Evolutionary conservation across 371 early-diverging fungal genomes (phyloP), one percentile per base, ranked within the genome.

Genomic region (Encephalitozoon intestinalis): DNA sequence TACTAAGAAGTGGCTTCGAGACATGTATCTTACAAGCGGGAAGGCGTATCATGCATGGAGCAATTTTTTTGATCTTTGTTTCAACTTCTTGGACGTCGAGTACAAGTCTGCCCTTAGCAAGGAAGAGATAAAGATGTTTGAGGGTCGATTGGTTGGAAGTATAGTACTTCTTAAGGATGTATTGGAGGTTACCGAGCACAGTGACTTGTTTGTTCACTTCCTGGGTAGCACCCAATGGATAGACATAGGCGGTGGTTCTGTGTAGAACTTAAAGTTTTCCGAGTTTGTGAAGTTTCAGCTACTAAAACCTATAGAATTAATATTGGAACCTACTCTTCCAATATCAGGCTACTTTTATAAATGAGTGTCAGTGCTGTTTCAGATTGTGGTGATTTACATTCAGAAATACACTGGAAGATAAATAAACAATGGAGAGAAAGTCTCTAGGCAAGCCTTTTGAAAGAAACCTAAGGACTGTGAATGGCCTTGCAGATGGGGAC

Each of bases 401-500:
- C 6, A 50, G 31, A 50, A 31, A 50, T 46, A 30, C 23, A 26
- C 5, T 41, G 25, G 12, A 4, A 5, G n/a, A 15, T 66, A 66
- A 44, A 46, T 23, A 66, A 66, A 46, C 18, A 39, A 50, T 46
- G 44, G 50, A 30, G 41, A 30, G 44, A 18, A 18, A 21, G 2
- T 6, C 21, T 25, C 34, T 39, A 21, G 15, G 67, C 11, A 11
- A 18, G 41, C 23, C 49, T 1, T 9, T 18, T 6, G 49, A 5
- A 18, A 53, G n/a, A 39, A 39, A 39, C 26, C 31, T 73, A 44
- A 50, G 31, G n/a, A 74, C 67, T 0, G 43, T 74, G n/a, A 74
- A 74, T 44, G 75, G 67, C 15, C 46, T 67, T 40, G 68, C 30
- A 0, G 67, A 74, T 9, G 39, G 43, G 3, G 75, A 74, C 49